Conservation (phyloP, 495 filamentous ascomycete species). For the Letharia lupina region DNA sequence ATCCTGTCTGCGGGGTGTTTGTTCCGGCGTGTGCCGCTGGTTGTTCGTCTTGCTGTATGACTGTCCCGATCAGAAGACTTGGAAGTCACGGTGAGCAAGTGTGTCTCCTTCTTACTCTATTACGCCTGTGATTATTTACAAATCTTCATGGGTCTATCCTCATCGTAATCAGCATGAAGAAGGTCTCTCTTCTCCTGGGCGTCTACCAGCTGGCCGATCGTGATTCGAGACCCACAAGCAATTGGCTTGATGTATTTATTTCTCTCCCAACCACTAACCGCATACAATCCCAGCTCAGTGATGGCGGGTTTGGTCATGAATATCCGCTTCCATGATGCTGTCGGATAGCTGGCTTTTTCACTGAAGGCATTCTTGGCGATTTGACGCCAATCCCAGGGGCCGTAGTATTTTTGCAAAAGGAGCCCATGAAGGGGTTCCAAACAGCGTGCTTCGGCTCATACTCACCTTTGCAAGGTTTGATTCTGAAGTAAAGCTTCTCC, state of each 20-base stretch:
- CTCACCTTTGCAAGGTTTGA: not conserved
- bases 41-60: too few species aligned
- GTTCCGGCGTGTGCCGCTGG: not conserved
- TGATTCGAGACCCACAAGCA: not conserved
- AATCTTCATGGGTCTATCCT: too few species aligned
- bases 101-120: too few species aligned
- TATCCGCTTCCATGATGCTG: not conserved
- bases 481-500: not conserved
- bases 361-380: not conserved
- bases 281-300: not conserved
- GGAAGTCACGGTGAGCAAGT: too few species aligned
- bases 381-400: too few species aligned
- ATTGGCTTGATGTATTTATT: not conserved
- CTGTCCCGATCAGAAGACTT: too few species aligned
- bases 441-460: too few species aligned
- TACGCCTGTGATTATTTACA: too few species aligned
- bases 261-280: too few species aligned
- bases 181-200: not conserved
- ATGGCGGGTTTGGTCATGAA: not conserved
- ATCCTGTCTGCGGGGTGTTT: not conserved
- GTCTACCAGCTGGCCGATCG: not conserved
- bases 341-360: not conserved
- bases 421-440: not conserved
- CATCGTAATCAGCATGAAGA: too few species aligned
- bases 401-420: not conserved